Percentiles rank a stretch among this genome's conserved stretches.
phyloP scores from a whole-genome alignment of 257 asterid genomes.

The Solanum rostratum region DNA sequence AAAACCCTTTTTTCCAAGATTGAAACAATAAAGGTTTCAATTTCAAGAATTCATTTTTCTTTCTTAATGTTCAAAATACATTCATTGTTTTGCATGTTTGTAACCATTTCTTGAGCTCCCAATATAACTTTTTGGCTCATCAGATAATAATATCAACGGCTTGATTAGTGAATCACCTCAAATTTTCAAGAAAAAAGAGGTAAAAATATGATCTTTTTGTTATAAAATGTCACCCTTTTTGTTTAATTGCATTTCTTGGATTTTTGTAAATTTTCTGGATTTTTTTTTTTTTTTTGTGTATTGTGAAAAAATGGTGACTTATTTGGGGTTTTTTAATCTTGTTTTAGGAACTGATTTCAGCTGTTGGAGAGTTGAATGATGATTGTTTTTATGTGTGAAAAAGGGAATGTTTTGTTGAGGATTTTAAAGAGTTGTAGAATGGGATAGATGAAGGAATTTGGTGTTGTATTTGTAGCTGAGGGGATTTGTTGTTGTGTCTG shows the following conservation, averaged over 20 bases:
- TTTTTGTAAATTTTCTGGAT: neutral
- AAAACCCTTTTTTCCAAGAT: neutral
- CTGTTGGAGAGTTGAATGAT: neutral
- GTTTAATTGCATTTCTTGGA: neutral
- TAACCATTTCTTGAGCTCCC: neutral
- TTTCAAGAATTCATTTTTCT: neutral
- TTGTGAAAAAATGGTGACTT: neutral
- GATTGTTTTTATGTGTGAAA: constrained; percentile 1
- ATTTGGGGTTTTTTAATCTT: neutral
- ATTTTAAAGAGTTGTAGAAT: neutral
- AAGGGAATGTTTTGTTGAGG: neutral
- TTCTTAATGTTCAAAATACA: neutral
- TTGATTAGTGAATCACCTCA: neutral
- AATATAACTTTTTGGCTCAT: neutral
- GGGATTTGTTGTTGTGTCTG: constrained; percentile 4
- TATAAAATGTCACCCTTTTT: neutral
- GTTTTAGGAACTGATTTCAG: neutral
- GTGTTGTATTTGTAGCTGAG: constrained; percentile 14
- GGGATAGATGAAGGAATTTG: constrained; percentile 32
- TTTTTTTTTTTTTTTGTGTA: neutral
- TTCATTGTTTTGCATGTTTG: constrained; percentile 32
- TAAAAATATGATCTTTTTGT: neutral
- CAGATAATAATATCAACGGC: neutral
- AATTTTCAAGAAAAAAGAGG: neutral
- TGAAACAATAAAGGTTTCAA: neutral